Evolutionary conservation across 208 protist species (phyloP), one percentile per base, ranked within the genome.

Genomic region (Kentomonas sorsogonicus): DNA sequence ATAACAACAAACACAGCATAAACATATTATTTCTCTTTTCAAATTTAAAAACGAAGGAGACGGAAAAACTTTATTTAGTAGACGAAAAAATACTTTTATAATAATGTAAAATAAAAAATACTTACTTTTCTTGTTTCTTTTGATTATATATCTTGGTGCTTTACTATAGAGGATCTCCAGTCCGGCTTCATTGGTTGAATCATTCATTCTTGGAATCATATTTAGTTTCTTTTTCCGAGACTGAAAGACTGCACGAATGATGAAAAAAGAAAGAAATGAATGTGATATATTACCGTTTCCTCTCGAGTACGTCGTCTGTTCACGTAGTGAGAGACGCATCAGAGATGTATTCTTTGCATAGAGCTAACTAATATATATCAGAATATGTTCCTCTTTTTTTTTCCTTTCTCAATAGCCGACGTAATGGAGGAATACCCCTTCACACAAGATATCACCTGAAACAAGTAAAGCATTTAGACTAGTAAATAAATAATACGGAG

Each of bases 51-150:
- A 5, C 9, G 16, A 47, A 47, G 16, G 43, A 47, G 33, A 36
- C 5, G 33, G 33, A 36, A 36, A 36, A 36, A 36, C 5, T 36
- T 36, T 5, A 36, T 36, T 36, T 18, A 45, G 45, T 27, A 45
- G 18, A 58, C 7, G 31, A 50, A 50, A 29, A 50, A 29, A 18
- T 29, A 2, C 11, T 4, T 11, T 40, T 30, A 36, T 36, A 11
- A 52, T n/a, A 25, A 52, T 26, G 43, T 47, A 47, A 47, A 47
- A 47, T 26, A 47, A 47, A 47, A 47, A 47, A 27, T 18, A 47
- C 43, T 47, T 47, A 27, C 26, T 20, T 22, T 47, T 47, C 26
- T 47, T 47, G 11, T 47, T 47, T 16, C 43, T 47, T 16, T 16
- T 47, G 18, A 47, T 22, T 47, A 11, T 10, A 40, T 16, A 40